Evolutionary conservation across 2,329 filamentous ascomycete species (phyloP), one percentile per base, ranked within the genome.

Genomic region (Didymella segeticola): DNA sequence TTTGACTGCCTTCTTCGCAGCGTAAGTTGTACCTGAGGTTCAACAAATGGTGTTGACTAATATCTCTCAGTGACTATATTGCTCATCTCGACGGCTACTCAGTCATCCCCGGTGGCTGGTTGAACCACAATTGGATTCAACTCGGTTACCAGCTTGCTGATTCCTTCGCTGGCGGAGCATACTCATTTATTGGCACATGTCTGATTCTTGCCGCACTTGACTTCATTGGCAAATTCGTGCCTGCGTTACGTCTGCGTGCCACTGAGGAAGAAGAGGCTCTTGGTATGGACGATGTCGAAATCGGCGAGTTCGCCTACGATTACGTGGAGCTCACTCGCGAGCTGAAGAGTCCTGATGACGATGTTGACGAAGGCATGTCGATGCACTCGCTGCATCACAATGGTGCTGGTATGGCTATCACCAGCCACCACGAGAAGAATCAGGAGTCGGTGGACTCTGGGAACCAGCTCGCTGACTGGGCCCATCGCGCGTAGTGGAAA

Each of bases 231-330:
- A 92, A 92, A 73, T 81, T 91, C 61, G 82, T 95, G 22, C 90
- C 91, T 0, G 88, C 88, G 11, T 80, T 96, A 31, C 85, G 84
- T 52, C 85, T 96, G 37, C 89, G 91, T 43, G 88, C 87, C 0
- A 82, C 79, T 12, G 88, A 91, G 63, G 89, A 95, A 59, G 89
- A 90, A 30, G 91, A 96, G 75, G 86, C 92, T 45, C 79, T 91
- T 34, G 91, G 91, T 62, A 92, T 96, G 56, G 91, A 96, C 67
- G 92, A 96, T 67, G 87, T 89, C 20, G 91, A 96, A 76, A 90
- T 96, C 68, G 92, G 92, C 72, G 92, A 96, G 78, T 96, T 95
- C 72, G 92, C 91, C 79, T 96, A 96, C 74, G 92, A 96, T 75
- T 96, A 96, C 66, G 90, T 96, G 61, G 91, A 96, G 80, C 80